phyloP scores from a whole-genome alignment of 2,329 filamentous ascomycete species.

The Cercospora beticola region DNA sequence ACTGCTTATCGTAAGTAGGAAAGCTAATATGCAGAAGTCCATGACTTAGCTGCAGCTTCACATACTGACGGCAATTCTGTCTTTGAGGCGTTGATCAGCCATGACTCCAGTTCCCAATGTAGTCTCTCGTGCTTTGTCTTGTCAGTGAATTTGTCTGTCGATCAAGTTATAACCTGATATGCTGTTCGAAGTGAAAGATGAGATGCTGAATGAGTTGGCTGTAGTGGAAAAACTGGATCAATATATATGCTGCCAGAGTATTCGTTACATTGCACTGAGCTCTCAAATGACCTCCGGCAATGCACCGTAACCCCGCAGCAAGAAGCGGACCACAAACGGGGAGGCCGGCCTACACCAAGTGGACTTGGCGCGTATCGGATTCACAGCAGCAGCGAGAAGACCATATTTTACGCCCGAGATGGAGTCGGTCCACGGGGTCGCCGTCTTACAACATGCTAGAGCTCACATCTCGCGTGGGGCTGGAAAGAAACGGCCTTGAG shows the following conservation, averaged over 20 bases:
- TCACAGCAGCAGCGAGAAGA: background rate
- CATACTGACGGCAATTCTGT: conserved; percentile 30
- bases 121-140: background rate
- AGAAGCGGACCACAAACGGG: background rate
- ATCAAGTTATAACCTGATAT: background rate
- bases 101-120: background rate
- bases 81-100: conserved; percentile 25
- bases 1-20: conserved; percentile 11
- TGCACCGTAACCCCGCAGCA: background rate
- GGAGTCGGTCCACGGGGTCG: background rate
- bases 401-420: background rate
- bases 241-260: background rate
- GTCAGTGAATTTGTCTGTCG: background rate
- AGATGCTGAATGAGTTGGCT: background rate
- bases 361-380: background rate
- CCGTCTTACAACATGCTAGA: background rate
- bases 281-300: background rate
- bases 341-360: background rate
- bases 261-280: background rate
- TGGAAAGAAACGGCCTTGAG: background rate
- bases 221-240: background rate
- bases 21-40: background rate
- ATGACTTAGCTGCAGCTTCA: background rate
- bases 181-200: background rate
- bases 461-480: background rate